Evolutionary conservation across 1,139 yeast species (phyloP), one percentile per base, ranked within the genome.

Genomic region (Lodderomyces pseudojiufengensis): DNA sequence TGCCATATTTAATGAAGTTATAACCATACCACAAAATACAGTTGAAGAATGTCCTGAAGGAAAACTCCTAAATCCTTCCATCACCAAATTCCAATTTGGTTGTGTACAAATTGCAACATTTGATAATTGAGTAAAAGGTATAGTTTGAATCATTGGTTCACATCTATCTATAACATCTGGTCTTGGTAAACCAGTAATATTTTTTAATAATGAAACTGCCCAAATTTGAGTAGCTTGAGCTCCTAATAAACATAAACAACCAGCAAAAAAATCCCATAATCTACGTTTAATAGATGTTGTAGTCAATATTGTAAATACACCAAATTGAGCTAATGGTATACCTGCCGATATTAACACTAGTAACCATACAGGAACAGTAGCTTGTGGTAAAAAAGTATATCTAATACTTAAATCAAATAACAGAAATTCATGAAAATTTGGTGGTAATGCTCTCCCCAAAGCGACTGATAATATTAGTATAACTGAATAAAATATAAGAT

Each of bases 41-140:
- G 76, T 68, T 1, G 77, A 61, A 37, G 73, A 61, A 45, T 73
- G 78, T 1, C 77, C 78, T 37, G 77, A 71, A 1, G 79, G 78
- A 43, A 73, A 73, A 3, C 73, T 59, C 42, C 76, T 57, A 41
- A 73, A 68, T 0, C 78, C 79, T 51, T 73, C 77, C 37, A 55
- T 52, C 0, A 73, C 40, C 6, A 65, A 34, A n/a, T 43, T 39
- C 8, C 49, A 29, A 35, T 65, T 46, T 1, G 48, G 42, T 28
- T 55, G 60, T 0, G 56, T 45, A 45, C 79, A 73, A 3, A 64
- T 45, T 0, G 51, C 56, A n/a, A 65, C 61, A 11, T 61, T 60
- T 5, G 61, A 55, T 29, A 70, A 48, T 27, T 40, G 43, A 6
- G 44, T 44, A 6, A 40, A 15, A 10, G 42, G 38, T 21, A 37